Evolutionary conservation across 305 asterid genomes (phyloP).

Genomic region (Nicotiana rustica): DNA sequence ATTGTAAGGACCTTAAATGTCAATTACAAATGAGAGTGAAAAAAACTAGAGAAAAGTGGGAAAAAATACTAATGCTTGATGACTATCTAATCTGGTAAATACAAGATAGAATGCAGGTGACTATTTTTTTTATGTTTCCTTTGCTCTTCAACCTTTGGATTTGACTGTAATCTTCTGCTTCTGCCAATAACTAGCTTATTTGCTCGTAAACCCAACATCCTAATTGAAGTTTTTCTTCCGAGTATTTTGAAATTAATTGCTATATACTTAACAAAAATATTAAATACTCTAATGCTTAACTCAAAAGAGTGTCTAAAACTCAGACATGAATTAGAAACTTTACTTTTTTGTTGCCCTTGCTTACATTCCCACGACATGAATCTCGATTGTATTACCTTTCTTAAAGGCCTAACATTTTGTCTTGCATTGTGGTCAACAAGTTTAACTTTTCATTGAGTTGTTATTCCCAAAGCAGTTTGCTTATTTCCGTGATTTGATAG

Average conservation of each 20-base stretch:
- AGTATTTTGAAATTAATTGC: constrained; percentile 3
- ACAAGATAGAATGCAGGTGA: not conserved
- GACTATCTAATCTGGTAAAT: constrained; percentile 29
- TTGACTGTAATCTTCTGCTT: not conserved
- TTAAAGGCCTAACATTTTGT: not conserved
- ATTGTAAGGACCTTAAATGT: not conserved
- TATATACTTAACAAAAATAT: not conserved
- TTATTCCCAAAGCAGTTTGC: not conserved
- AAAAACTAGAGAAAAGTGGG: not conserved
- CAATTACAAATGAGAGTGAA: not conserved
- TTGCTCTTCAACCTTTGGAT: not conserved
- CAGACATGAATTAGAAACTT: constrained; percentile 9
- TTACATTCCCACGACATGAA: not conserved
- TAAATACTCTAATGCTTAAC: not conserved
- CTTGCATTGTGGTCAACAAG: constrained; percentile 26
- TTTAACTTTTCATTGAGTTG: constrained; percentile 2
- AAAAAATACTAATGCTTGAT: not conserved
- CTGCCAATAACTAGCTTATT: not conserved
- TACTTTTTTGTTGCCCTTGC: not conserved
- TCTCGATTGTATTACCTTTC: constrained; percentile 3
- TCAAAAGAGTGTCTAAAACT: constrained; percentile 13
- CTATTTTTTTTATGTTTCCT: constrained; percentile 3
- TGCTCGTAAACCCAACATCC: not conserved
- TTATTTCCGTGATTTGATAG: not conserved
- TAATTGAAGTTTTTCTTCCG: constrained; percentile 6